A percentile compares a stretch with the other conserved stretches of the same genome.
phyloP scores from a whole-genome alignment of 106 monocot species.

The Dendrobium catenatum region DNA sequence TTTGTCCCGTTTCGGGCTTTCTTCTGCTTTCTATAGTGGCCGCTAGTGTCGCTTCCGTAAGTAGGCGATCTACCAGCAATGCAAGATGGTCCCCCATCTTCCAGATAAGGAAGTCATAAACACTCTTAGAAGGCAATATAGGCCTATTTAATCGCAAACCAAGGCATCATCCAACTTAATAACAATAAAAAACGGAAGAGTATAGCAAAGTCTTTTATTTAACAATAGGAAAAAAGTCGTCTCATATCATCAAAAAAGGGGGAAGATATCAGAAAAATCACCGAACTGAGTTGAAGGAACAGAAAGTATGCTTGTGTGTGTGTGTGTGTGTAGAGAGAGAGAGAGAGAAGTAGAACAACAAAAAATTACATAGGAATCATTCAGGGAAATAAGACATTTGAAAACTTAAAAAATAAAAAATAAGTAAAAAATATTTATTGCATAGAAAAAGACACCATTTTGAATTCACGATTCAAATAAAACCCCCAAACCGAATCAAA shows the following conservation, averaged over 20 bases:
- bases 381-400: not conserved
- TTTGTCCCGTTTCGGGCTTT: not conserved
- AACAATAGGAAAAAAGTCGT: not conserved
- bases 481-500: not conserved
- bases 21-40: conserved; percentile 41
- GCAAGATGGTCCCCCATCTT: conserved; percentile 71
- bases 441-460: not conserved
- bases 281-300: not conserved
- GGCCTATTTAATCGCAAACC: not conserved
- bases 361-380: too few species aligned
- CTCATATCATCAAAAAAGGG: not conserved
- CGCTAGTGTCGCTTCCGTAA: conserved; percentile 56
- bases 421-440: not conserved
- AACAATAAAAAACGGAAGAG: not conserved
- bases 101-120: not conserved
- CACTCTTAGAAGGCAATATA: not conserved
- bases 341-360: too few species aligned
- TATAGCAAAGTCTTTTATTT: not conserved
- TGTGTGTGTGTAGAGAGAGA: too few species aligned
- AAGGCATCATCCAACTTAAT: not conserved
- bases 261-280: not conserved
- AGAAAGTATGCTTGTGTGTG: too few species aligned
- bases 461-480: not conserved
- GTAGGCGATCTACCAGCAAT: conserved; percentile 58
- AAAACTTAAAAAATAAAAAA: not conserved